phyloP scores from a whole-genome alignment of 1,284 basidiomycete species.

The Sphaerobolus stellatus region DNA sequence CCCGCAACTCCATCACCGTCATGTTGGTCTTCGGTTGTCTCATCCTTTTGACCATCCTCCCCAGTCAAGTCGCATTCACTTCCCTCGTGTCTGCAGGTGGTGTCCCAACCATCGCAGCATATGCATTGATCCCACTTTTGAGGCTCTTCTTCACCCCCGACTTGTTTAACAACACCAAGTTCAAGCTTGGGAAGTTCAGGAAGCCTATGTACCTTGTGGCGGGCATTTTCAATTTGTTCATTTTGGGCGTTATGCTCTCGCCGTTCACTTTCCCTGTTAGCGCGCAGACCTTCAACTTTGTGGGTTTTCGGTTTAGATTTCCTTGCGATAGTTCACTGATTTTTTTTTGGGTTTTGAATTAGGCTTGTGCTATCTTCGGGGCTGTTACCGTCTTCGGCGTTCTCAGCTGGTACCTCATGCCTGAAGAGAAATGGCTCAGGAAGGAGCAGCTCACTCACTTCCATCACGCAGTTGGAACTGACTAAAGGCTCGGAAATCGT shows the following conservation, averaged over 20 bases:
- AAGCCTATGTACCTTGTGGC: constrained; percentile 68
- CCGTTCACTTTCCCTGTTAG: constrained; percentile 81
- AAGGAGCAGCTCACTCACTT: constrained; percentile 56
- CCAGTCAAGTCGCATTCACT: constrained; percentile 84
- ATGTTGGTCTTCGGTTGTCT: constrained; percentile 73
- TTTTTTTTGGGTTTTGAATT: constrained; percentile 17
- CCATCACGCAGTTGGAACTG: constrained; percentile 37
- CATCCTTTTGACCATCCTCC: constrained; percentile 79
- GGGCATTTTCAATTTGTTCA: constrained; percentile 66
- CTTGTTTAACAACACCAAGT: constrained; percentile 68
- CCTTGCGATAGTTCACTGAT: not conserved
- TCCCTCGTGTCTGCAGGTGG: constrained; percentile 81
- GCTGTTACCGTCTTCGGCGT: constrained; percentile 74
- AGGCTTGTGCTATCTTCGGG: constrained; percentile 78
- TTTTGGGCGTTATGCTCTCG: constrained; percentile 73
- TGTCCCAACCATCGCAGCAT: constrained; percentile 80
- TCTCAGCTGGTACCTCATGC: constrained; percentile 72
- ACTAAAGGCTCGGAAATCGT: not conserved
- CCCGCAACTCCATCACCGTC: constrained; percentile 77
- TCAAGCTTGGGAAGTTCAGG: constrained; percentile 63
- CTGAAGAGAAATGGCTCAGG: constrained; percentile 74
- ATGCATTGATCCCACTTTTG: constrained; percentile 72
- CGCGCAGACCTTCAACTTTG: constrained; percentile 75
- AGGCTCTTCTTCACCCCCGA: constrained; percentile 74
- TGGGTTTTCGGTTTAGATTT: constrained; percentile 36